A percentile compares a stretch with the other conserved stretches of the same genome.
Evolutionary conservation across 2,329 filamentous ascomycete species (phyloP).

Genomic region (Cladophialophora psammophila): DNA sequence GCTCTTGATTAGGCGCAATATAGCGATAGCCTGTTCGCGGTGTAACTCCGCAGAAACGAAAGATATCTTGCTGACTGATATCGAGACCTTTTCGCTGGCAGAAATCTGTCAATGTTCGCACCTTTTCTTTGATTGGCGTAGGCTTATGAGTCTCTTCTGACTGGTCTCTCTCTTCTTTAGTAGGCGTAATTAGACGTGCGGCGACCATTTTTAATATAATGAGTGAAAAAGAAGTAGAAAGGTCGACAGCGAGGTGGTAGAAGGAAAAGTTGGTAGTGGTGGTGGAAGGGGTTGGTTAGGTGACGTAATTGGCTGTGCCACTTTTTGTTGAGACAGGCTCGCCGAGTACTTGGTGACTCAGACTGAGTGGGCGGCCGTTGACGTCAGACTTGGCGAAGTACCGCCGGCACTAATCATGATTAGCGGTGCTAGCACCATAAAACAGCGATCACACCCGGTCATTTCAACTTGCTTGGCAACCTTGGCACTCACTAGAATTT

Average conservation of each 20-base stretch:
- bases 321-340: too few species aligned
- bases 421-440: neutral
- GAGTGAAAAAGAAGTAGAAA: too few species aligned
- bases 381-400: neutral
- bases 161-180: too few species aligned
- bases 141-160: neutral
- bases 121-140: neutral
- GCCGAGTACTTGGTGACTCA: neutral
- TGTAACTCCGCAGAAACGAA: neutral
- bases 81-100: neutral
- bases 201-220: too few species aligned
- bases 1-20: neutral
- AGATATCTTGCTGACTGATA: neutral
- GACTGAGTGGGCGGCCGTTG: neutral
- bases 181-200: too few species aligned
- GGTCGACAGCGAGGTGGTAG: too few species aligned
- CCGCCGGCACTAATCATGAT: neutral
- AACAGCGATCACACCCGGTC: neutral
- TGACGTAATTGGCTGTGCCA: too few species aligned
- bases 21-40: conserved; percentile 4
- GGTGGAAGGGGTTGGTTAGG: too few species aligned
- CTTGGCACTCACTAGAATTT: conserved; percentile 9
- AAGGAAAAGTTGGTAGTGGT: too few species aligned
- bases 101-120: neutral
- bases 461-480: conserved; percentile 1